phyloP scores from a whole-genome alignment of 2,329 filamentous ascomycete genomes.

The Fragosphaeria purpurea region DNA sequence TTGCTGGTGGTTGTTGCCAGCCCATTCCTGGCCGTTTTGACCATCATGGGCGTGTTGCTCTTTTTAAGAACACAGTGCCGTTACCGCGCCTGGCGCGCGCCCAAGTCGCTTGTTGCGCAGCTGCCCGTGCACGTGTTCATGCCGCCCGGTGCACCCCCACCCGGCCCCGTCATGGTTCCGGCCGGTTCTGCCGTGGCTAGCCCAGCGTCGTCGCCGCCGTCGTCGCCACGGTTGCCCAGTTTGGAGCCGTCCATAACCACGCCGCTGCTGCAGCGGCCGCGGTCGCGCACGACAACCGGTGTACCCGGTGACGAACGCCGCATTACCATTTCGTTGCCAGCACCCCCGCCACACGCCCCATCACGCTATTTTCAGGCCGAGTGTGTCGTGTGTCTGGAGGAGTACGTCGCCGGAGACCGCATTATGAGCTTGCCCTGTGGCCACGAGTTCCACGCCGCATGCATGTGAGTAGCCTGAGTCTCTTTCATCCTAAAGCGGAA shows the following conservation, averaged over 20 bases:
- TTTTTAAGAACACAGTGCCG: constrained; percentile 82
- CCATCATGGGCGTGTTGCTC: constrained; percentile 79
- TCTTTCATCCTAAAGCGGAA: background rate
- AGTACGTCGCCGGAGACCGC: constrained; percentile 85
- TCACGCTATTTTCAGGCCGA: constrained; percentile 53
- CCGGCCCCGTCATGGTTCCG: background rate
- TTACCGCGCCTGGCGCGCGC: constrained; percentile 86
- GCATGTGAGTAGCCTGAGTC: constrained; percentile 66
- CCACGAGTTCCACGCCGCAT: constrained; percentile 94
- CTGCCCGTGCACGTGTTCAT: constrained; percentile 95
- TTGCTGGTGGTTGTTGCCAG: constrained; percentile 94
- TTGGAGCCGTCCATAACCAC: constrained; percentile 60
- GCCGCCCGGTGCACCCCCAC: constrained; percentile 45
- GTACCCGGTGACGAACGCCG: constrained; percentile 41
- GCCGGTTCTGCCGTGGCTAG: constrained; percentile 4
- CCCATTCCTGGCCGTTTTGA: constrained; percentile 83
- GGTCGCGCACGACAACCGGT: constrained; percentile 55
- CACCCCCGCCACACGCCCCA: constrained; percentile 27
- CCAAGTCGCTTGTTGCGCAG: constrained; percentile 88
- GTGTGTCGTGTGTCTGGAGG: constrained; percentile 92
- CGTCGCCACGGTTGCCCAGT: constrained; percentile 50
- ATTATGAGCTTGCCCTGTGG: constrained; percentile 98
- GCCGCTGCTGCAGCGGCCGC: constrained; percentile 64
- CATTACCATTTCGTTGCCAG: constrained; percentile 31
- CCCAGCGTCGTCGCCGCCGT: constrained; percentile 21